These are phyloP conservation scores for Lachnellula cervina DNA, from an alignment of 2,329 filamentous ascomycete species.

Conservation along the genomic window DNA sequence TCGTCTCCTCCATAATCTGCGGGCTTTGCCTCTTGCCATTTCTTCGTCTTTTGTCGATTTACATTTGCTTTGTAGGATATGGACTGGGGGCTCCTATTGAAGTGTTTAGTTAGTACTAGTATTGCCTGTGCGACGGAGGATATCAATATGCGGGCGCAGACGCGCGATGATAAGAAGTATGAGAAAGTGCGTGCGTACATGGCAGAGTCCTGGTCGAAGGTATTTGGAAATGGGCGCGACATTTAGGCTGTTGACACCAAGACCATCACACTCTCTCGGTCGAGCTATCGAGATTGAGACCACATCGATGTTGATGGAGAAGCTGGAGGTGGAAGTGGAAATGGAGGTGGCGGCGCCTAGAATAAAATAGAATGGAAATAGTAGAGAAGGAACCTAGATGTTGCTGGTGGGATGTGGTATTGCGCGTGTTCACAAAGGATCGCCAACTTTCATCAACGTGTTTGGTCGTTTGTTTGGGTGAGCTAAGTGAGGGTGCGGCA, in stretches of 20 bases:
- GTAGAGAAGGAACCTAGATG: background rate
- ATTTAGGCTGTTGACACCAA: constrained; percentile 21
- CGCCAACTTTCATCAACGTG: background rate
- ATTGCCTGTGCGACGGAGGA: background rate
- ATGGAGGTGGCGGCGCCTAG: background rate
- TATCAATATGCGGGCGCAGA: too few relatives aligned
- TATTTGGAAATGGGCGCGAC: constrained; percentile 29
- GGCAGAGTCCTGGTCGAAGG: constrained; percentile 28
- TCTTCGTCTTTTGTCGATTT: constrained; percentile 82
- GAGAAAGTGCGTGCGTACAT: constrained; percentile 17
- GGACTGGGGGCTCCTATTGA: constrained; percentile 22
- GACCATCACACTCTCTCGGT: background rate
- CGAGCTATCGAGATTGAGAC: constrained; percentile 1
- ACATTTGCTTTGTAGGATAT: constrained; percentile 73
- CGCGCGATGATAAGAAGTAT: background rate
- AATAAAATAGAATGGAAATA: background rate
- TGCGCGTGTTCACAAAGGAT: too few relatives aligned
- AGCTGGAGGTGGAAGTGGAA: background rate
- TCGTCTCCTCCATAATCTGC: constrained; percentile 89
- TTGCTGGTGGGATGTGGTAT: too few relatives aligned
- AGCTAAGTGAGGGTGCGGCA: too few relatives aligned
- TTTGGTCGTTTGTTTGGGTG: background rate
- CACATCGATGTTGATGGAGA: background rate
- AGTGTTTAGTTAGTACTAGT: constrained; percentile 11
- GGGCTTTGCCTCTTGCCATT: constrained; percentile 88